These are phyloP conservation scores for Tuber aestivum DNA, from an alignment of 495 filamentous ascomycete genomes.

Conservation along the genomic window DNA sequence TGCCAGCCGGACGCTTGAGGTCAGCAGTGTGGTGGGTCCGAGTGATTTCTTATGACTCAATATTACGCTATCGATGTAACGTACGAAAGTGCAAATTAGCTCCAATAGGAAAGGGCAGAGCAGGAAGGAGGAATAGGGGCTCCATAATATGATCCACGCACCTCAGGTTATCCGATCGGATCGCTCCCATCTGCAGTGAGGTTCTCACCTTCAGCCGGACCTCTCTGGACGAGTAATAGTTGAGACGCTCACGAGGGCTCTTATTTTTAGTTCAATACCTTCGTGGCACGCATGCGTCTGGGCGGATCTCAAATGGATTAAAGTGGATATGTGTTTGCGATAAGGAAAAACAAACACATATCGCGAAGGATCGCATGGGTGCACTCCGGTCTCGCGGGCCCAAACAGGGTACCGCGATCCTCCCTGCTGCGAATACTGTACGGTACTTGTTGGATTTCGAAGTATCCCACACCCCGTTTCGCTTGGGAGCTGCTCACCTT, in stretches of 20 bases:
- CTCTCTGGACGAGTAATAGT: not conserved
- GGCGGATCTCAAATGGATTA: not conserved
- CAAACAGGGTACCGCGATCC: not conserved
- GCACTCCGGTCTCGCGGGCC: not conserved
- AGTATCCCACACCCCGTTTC: not conserved
- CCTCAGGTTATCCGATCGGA: not conserved
- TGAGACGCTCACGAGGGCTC: not conserved
- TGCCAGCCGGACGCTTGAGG: not conserved
- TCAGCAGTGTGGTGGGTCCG: not conserved
- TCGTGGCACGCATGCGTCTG: not conserved
- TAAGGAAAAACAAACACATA: not conserved
- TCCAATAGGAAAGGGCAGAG: not conserved
- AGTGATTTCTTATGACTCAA: not conserved
- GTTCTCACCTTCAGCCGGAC: not conserved
- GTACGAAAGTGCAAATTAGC: not conserved
- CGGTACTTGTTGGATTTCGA: not conserved
- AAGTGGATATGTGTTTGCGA: not conserved
- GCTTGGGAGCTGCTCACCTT: not conserved
- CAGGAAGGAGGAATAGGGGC: not conserved
- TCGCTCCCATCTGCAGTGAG: not conserved
- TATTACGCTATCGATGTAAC: not conserved
- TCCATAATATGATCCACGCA: not conserved
- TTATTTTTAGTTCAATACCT: not conserved
- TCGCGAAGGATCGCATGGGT: not conserved
- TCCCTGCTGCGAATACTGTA: not conserved